phyloP scores from a whole-genome alignment of 2,329 filamentous ascomycete species.

The Paecilomyces fulvus region DNA sequence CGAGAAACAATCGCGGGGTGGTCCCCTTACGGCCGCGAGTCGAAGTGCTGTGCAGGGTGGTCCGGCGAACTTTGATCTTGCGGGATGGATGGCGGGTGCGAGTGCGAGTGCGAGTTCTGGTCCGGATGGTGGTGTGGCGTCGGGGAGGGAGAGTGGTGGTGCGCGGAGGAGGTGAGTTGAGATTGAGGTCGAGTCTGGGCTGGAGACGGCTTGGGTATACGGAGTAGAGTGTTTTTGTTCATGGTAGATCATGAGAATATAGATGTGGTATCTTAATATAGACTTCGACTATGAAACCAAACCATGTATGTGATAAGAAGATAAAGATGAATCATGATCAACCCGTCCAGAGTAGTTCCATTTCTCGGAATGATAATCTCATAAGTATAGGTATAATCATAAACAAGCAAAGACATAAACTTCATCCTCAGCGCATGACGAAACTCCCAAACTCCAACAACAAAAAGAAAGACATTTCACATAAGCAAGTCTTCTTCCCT shows the following conservation, averaged over 20 bases:
- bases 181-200: neutral
- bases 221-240: no score
- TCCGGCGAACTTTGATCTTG: conserved; percentile 56
- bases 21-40: conserved; percentile 54
- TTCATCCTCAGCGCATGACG: neutral
- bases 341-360: no score
- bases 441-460: neutral
- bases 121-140: conserved; percentile 13
- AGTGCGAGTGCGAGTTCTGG: conserved; percentile 43
- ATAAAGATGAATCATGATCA: no score
- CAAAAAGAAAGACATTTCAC: conserved; percentile 5
- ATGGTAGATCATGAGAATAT: neutral
- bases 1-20: conserved; percentile 76
- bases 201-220: no score
- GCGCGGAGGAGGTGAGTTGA: conserved; percentile 13
- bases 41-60: conserved; percentile 49
- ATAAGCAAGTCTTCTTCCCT: neutral
- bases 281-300: no score
- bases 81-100: conserved; percentile 59
- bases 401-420: neutral
- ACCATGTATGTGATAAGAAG: no score
- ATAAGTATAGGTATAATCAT: no score
- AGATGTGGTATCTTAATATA: neutral
- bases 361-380: no score
- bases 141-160: conserved; percentile 18